A percentile compares a stretch with the other conserved stretches of the same genome.
Conservation (phyloP, 176 grass and related monocot genomes). For the Echinochloa phyllopogon region DNA sequence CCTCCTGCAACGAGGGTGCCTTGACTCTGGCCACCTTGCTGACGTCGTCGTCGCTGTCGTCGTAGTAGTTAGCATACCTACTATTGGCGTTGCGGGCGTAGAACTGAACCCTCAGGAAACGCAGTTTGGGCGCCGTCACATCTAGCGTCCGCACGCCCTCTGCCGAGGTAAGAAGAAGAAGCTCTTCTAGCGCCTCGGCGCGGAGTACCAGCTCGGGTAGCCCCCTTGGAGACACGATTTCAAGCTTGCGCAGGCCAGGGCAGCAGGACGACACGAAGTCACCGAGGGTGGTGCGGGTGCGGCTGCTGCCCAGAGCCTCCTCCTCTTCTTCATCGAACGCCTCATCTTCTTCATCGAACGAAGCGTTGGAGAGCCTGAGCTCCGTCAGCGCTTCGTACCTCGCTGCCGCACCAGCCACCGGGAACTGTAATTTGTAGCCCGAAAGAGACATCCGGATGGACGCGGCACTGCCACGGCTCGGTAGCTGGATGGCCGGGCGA, state of each 20-base stretch:
- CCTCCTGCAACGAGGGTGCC: background rate
- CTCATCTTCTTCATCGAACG: background rate
- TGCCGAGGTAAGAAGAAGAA: background rate
- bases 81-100: background rate
- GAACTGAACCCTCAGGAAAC: background rate
- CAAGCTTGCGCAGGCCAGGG: conserved; percentile 17
- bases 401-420: background rate
- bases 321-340: background rate
- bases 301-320: background rate
- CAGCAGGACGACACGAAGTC: conserved; percentile 23
- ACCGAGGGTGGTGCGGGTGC: background rate
- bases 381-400: background rate
- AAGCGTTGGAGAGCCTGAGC: background rate
- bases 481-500: background rate
- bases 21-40: background rate
- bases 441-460: background rate
- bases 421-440: background rate
- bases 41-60: background rate
- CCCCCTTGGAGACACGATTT: background rate
- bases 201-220: background rate
- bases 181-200: background rate
- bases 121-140: background rate
- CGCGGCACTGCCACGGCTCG: background rate
- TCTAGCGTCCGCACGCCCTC: background rate
- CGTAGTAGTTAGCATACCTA: no score